These are phyloP conservation scores for Pestalotiopsis sp. DNA, from an alignment of 2,329 filamentous ascomycete genomes.

Conservation along the genomic window DNA sequence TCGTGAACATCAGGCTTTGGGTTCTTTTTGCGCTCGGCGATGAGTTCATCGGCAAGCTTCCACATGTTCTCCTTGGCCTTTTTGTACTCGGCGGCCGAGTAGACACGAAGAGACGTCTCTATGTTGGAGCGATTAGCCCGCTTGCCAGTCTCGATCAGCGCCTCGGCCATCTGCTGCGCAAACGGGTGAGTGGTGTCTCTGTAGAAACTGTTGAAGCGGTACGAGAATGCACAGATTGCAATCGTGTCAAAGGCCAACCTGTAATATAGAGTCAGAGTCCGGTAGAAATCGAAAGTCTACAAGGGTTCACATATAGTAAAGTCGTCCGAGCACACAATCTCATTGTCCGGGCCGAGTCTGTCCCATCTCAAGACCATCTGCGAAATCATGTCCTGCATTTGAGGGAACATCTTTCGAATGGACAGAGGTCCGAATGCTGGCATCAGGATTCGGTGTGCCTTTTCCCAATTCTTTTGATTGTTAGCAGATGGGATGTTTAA, in stretches of 20 bases:
- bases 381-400: constrained; percentile 11
- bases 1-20: constrained; percentile 50
- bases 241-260: constrained; percentile 65
- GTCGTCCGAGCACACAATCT: constrained; percentile 58
- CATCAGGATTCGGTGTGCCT: constrained; percentile 56
- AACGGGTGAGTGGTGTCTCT: constrained; percentile 60
- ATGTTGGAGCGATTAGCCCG: constrained; percentile 29
- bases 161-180: constrained; percentile 52
- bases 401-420: constrained; percentile 57
- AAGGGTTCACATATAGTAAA: constrained; percentile 46
- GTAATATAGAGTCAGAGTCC: neutral
- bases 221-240: constrained; percentile 60
- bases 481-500: neutral
- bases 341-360: constrained; percentile 40
- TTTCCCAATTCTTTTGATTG: constrained; percentile 44
- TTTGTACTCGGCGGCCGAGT: constrained; percentile 25
- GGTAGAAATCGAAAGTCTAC: neutral
- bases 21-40: constrained; percentile 44
- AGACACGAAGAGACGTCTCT: constrained; percentile 16
- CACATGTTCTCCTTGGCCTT: constrained; percentile 42
- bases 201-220: constrained; percentile 63
- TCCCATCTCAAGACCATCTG: constrained; percentile 57
- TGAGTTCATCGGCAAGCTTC: constrained; percentile 44
- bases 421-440: constrained; percentile 56
- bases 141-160: constrained; percentile 47